Conservation (phyloP, 208 protist genomes). For the Trypanosoma melophagium region DNA sequence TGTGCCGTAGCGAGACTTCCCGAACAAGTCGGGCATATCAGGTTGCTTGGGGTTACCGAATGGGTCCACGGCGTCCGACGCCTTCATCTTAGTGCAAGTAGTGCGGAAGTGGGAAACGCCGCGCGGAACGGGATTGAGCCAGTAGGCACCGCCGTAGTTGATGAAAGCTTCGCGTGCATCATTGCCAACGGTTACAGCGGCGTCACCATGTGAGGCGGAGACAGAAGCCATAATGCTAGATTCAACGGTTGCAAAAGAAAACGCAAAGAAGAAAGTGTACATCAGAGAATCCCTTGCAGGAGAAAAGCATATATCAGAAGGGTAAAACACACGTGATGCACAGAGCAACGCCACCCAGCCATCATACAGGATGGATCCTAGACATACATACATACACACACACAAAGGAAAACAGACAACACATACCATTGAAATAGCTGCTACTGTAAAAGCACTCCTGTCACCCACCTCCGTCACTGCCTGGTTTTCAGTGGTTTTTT, state of each 20-base stretch:
- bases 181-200: conserved; percentile 12
- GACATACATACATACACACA: conserved; percentile 1
- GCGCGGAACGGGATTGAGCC: conserved; percentile 76
- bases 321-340: too few relatives aligned
- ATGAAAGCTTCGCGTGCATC: conserved; percentile 75
- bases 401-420: not conserved
- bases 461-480: conserved; percentile 87
- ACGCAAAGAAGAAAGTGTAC: not conserved
- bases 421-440: not conserved
- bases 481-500: conserved; percentile 75
- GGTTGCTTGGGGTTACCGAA: conserved; percentile 30
- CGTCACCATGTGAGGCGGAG: conserved; percentile 55
- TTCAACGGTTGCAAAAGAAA: not conserved
- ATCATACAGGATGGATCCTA: too few relatives aligned
- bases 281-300: not conserved
- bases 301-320: not conserved
- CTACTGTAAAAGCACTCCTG: conserved; percentile 30
- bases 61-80: conserved; percentile 30
- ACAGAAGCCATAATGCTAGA: conserved; percentile 25
- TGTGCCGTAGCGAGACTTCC: conserved; percentile 76
- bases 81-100: conserved; percentile 10
- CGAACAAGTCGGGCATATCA: conserved; percentile 48
- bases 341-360: too few relatives aligned
- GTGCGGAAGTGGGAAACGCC: conserved; percentile 42
- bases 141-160: conserved; percentile 76